Conservation (phyloP, 495 filamentous ascomycete species). For the Penicillium samsonianum region DNA sequence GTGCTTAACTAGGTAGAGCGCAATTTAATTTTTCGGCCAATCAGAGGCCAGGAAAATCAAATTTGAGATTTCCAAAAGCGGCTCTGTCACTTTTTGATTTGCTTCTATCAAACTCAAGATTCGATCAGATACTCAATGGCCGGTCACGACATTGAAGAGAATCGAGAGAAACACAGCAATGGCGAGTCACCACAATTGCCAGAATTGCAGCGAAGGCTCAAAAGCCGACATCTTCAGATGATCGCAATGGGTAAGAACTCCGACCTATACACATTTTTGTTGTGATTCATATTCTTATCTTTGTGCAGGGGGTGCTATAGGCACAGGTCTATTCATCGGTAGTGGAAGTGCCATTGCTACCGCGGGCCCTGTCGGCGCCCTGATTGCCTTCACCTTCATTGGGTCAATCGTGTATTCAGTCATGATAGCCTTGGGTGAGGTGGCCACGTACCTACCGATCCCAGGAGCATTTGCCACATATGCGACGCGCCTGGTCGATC, state of each 20-base stretch:
- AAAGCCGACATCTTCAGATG: constrained; percentile 65
- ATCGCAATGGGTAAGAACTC: constrained; percentile 56
- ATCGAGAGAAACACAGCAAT: constrained; percentile 11
- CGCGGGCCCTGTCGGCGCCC: constrained; percentile 61
- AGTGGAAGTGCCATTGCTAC: constrained; percentile 63
- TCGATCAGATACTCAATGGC: neutral
- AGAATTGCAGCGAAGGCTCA: constrained; percentile 53
- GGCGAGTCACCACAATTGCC: constrained; percentile 11
- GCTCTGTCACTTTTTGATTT: neutral
- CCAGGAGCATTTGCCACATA: constrained; percentile 69
- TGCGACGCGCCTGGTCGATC: constrained; percentile 66
- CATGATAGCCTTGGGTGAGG: constrained; percentile 57
- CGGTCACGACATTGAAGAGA: constrained; percentile 3
- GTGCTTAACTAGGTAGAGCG: no score
- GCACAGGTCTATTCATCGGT: constrained; percentile 72
- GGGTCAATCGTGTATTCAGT: constrained; percentile 56
- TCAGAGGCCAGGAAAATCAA: no score
- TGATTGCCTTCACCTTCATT: constrained; percentile 61
- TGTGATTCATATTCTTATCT: neutral
- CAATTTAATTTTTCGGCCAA: no score
- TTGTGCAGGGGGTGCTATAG: constrained; percentile 65
- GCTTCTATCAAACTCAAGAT: neutral
- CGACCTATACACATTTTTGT: neutral
- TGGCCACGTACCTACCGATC: constrained; percentile 71
- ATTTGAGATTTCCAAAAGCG: no score